Conservation (phyloP, 2,329 filamentous ascomycete genomes). For the Cercospora zeina region DNA sequence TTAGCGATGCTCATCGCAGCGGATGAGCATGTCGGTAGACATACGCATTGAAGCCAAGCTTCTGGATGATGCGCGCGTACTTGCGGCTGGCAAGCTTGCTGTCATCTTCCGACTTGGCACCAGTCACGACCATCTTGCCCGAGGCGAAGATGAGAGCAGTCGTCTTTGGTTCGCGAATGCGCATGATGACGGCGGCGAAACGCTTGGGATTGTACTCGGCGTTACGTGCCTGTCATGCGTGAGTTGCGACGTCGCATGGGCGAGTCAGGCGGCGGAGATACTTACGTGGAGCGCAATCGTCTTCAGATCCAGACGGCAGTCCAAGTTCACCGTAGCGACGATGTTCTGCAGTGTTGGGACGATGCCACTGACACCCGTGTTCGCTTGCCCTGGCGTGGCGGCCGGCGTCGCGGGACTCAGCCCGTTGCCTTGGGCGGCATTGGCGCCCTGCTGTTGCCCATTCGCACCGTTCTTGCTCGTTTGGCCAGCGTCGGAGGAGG, state of each 20-base stretch:
- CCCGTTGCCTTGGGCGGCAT: slow-evolving; percentile 54
- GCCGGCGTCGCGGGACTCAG: slow-evolving; percentile 88
- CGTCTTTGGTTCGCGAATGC: slow-evolving; percentile 98
- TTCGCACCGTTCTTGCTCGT: slow-evolving; percentile 53
- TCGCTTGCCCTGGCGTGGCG: slow-evolving; percentile 85
- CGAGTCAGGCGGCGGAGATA: background rate
- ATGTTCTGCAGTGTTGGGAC: slow-evolving; percentile 34
- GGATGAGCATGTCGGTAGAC: slow-evolving; percentile 14
- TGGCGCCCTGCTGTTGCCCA: slow-evolving; percentile 51
- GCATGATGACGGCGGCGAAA: slow-evolving; percentile 69
- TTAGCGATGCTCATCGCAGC: slow-evolving; percentile 12
- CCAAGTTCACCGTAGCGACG: slow-evolving; percentile 93
- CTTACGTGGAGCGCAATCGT: slow-evolving; percentile 83
- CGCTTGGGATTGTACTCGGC: slow-evolving; percentile 96
- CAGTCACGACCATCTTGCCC: slow-evolving; percentile 99
- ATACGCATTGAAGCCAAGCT: slow-evolving; percentile 82
- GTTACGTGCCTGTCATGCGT: slow-evolving; percentile 60
- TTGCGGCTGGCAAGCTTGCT: slow-evolving; percentile 96
- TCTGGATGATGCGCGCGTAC: slow-evolving; percentile 98
- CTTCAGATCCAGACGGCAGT: slow-evolving; percentile 95
- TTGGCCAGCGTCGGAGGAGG: slow-evolving; percentile 68
- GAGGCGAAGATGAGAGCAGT: slow-evolving; percentile 97
- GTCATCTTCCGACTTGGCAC: slow-evolving; percentile 96
- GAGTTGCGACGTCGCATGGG: background rate
- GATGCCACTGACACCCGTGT: slow-evolving; percentile 42